These are phyloP conservation scores for Ramularia collo-cygni DNA, from an alignment of 2,329 filamentous ascomycete species.

Conservation along the genomic window DNA sequence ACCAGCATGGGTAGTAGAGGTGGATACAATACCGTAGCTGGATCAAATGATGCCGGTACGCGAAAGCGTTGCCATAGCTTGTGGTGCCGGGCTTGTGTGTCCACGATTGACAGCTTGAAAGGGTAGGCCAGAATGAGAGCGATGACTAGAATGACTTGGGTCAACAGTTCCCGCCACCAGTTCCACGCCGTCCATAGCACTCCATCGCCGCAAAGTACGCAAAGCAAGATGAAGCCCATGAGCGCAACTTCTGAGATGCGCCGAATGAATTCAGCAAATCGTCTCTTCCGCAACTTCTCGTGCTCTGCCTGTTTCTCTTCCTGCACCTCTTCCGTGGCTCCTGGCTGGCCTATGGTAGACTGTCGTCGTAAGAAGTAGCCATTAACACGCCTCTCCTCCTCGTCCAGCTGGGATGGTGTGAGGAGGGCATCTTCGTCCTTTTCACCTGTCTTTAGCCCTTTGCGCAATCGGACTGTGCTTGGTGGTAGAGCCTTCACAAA, in stretches of 20 bases:
- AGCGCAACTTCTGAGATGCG: slow-evolving; percentile 50
- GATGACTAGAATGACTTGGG: slow-evolving; percentile 29
- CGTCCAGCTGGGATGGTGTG: slow-evolving; percentile 43
- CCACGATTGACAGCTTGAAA: slow-evolving; percentile 30
- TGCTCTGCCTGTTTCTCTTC: slow-evolving; percentile 39
- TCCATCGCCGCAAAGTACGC: slow-evolving; percentile 37
- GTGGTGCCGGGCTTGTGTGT: slow-evolving; percentile 22
- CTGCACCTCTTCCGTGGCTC: slow-evolving; percentile 26
- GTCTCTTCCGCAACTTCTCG: slow-evolving; percentile 66
- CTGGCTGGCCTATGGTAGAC: neutral
- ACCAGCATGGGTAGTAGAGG: slow-evolving; percentile 68
- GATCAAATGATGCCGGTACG: slow-evolving; percentile 76
- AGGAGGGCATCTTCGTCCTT: slow-evolving; percentile 37
- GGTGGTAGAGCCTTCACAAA: slow-evolving; percentile 79
- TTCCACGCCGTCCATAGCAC: slow-evolving; percentile 25
- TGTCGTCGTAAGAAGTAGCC: slow-evolving; percentile 31
- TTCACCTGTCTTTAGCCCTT: slow-evolving; percentile 60
- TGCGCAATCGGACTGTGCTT: slow-evolving; percentile 63
- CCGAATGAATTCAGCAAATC: slow-evolving; percentile 83
- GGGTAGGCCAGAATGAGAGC: slow-evolving; percentile 28
- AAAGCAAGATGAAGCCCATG: slow-evolving; percentile 45
- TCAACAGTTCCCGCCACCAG: slow-evolving; percentile 34
- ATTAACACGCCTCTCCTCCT: slow-evolving; percentile 35
- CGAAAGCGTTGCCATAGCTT: slow-evolving; percentile 43
- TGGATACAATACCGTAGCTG: slow-evolving; percentile 85